A percentile compares a stretch with the other conserved stretches of the same genome.
phyloP scores from a whole-genome alignment of 441 rosid species.

The Populus hybrid region DNA sequence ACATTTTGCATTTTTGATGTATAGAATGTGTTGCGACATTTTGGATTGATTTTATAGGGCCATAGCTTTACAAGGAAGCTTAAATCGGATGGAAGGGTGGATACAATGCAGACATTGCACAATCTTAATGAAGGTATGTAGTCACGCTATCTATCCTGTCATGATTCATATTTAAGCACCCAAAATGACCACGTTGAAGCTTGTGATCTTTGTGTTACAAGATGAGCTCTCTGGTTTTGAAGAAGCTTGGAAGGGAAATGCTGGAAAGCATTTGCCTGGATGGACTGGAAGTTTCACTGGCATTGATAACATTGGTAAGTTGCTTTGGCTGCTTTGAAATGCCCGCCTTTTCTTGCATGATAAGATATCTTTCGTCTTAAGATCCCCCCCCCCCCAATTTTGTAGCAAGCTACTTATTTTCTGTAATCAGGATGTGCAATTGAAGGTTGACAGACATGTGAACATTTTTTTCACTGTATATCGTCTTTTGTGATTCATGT shows the following conservation, averaged over 20 bases:
- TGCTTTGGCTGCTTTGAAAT: not conserved
- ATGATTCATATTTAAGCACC: not conserved
- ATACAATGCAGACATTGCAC: conserved; percentile 71
- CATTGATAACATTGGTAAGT: conserved; percentile 28
- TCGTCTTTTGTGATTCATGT: not conserved
- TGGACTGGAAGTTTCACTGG: conserved; percentile 47
- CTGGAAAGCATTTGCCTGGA: conserved; percentile 57
- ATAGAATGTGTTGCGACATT: not conserved
- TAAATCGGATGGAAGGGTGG: conserved; percentile 74
- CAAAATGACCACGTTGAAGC: not conserved
- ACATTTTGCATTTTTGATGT: not conserved
- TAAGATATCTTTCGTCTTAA: not conserved
- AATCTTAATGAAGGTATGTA: conserved; percentile 66
- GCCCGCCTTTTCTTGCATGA: not conserved
- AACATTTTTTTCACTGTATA: not conserved
- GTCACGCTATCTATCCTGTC: not conserved
- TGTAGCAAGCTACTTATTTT: not conserved
- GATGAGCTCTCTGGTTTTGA: conserved; percentile 71
- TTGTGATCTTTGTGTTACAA: conserved; percentile 20
- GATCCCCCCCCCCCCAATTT: not conserved
- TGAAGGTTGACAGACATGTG: not conserved
- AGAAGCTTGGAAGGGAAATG: conserved; percentile 64
- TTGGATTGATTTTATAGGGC: conserved; percentile 43
- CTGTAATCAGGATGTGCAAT: not conserved
- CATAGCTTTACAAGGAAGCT: conserved; percentile 66